Percentiles rank a stretch among this genome's conserved stretches.
Evolutionary conservation across 2,329 filamentous ascomycete species (phyloP).

Genomic region (Aureobasidium sp.): DNA sequence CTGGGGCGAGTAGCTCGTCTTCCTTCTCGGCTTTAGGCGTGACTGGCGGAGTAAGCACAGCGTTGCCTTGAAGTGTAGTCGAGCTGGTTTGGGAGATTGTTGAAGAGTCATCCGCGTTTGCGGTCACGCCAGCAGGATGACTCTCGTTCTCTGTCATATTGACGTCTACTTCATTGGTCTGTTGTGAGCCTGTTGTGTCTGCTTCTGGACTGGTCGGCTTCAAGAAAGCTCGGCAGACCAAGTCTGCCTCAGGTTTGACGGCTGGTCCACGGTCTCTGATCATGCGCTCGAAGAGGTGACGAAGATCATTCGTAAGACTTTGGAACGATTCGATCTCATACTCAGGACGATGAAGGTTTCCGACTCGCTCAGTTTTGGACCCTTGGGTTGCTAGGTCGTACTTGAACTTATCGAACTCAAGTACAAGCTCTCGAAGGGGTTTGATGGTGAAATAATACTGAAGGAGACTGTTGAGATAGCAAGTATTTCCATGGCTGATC

Average conservation of each 20-base stretch:
- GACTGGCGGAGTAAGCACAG: slow-evolving; percentile 22
- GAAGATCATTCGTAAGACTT: slow-evolving; percentile 26
- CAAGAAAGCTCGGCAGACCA: slow-evolving; percentile 28
- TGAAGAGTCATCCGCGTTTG: slow-evolving; percentile 14
- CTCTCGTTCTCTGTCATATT: slow-evolving; percentile 4
- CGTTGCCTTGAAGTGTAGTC: slow-evolving; percentile 11
- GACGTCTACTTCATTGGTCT: background rate
- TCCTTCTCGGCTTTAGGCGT: slow-evolving; percentile 28
- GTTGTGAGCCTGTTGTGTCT: background rate
- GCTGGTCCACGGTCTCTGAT: slow-evolving; percentile 21
- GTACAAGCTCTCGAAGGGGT: slow-evolving; percentile 69
- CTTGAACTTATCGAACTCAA: slow-evolving; percentile 63
- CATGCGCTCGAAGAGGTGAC: slow-evolving; percentile 28
- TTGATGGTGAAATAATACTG: slow-evolving; percentile 91
- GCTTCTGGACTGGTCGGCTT: slow-evolving; percentile 1
- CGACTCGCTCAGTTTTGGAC: slow-evolving; percentile 61
- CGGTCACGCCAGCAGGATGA: slow-evolving; percentile 14
- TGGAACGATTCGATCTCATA: slow-evolving; percentile 27
- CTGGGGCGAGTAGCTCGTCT: slow-evolving; percentile 34
- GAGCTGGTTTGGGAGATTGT: slow-evolving; percentile 1
- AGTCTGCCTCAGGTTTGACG: slow-evolving; percentile 26
- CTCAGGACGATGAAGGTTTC: slow-evolving; percentile 53
- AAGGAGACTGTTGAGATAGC: slow-evolving; percentile 91
- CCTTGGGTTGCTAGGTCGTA: slow-evolving; percentile 57
- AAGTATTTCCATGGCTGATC: slow-evolving; percentile 93